Evolutionary conservation across 805 yeast species (phyloP).

Genomic region (Metschnikowia matae): DNA sequence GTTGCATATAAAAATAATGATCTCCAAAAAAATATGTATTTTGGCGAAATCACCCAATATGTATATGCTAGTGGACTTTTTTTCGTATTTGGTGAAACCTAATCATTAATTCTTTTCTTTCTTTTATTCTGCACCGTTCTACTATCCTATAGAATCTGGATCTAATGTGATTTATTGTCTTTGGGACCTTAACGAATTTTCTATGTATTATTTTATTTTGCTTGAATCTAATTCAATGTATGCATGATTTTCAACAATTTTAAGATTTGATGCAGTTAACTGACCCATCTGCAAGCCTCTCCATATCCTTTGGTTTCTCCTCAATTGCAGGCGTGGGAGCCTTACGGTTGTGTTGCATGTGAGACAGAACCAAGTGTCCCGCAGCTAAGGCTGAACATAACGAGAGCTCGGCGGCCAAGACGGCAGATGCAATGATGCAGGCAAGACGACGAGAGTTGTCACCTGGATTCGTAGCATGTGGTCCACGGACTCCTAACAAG

Average conservation of each 20-base stretch:
- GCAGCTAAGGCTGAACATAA: constrained; percentile 96
- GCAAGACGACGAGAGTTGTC: constrained; percentile 93
- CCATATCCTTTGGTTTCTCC: constrained; percentile 20
- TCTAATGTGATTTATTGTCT: too few species aligned
- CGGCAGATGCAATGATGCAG: constrained; percentile 87
- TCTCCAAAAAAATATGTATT: too few species aligned
- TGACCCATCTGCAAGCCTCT: constrained; percentile 66
- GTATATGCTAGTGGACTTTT: too few species aligned
- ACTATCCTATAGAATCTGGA: too few species aligned
- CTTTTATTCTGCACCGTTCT: too few species aligned
- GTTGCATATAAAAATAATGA: too few species aligned
- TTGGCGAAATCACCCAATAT: too few species aligned
- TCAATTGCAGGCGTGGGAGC: constrained; percentile 30
- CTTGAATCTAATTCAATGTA: neutral
- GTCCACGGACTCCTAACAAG: constrained; percentile 90
- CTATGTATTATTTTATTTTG: neutral
- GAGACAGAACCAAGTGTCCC: constrained; percentile 96
- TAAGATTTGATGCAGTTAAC: constrained; percentile 64
- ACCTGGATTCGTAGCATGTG: constrained; percentile 91
- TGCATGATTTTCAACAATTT: neutral
- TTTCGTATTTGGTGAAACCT: too few species aligned
- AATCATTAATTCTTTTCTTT: too few species aligned
- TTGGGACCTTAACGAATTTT: neutral
- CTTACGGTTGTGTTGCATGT: constrained; percentile 90
- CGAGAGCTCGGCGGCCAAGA: constrained; percentile 92